Conservation (phyloP, 306 rosid genomes). For the Ormosia semicastrata region DNA sequence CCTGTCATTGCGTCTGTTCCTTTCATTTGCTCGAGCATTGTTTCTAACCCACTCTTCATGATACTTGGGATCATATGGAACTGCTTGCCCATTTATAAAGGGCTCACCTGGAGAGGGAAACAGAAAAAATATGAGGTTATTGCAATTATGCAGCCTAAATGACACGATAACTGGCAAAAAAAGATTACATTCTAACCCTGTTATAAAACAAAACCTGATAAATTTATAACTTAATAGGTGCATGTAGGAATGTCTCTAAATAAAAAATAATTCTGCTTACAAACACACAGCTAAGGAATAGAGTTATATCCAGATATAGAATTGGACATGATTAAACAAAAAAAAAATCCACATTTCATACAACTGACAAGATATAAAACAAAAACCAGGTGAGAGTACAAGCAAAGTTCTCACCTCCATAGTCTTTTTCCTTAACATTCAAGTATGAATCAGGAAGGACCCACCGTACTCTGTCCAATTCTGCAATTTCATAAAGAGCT, state of each 20-base stretch:
- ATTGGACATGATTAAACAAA: neutral
- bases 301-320: neutral
- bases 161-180: neutral
- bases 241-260: neutral
- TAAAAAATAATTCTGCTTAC: neutral
- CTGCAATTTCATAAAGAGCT: slow-evolving; percentile 38
- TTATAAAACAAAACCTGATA: neutral
- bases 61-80: slow-evolving; percentile 91
- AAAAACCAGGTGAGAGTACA: neutral
- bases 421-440: slow-evolving; percentile 89
- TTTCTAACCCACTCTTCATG: slow-evolving; percentile 94
- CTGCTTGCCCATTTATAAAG: slow-evolving; percentile 85
- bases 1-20: slow-evolving; percentile 88
- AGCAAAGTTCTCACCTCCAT: slow-evolving; percentile 65
- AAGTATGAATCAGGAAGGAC: slow-evolving; percentile 97
- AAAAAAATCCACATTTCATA: neutral
- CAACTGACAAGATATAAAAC: too few species aligned
- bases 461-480: slow-evolving; percentile 86
- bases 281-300: neutral
- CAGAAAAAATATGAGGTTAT: neutral
- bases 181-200: neutral
- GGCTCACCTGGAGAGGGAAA: slow-evolving; percentile 73
- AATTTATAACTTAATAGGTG: neutral
- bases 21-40: slow-evolving; percentile 89
- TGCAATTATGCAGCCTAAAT: neutral